Evolutionary conservation across 768 basidiomycete species (phyloP).

Genomic region (Mycena galericulata): DNA sequence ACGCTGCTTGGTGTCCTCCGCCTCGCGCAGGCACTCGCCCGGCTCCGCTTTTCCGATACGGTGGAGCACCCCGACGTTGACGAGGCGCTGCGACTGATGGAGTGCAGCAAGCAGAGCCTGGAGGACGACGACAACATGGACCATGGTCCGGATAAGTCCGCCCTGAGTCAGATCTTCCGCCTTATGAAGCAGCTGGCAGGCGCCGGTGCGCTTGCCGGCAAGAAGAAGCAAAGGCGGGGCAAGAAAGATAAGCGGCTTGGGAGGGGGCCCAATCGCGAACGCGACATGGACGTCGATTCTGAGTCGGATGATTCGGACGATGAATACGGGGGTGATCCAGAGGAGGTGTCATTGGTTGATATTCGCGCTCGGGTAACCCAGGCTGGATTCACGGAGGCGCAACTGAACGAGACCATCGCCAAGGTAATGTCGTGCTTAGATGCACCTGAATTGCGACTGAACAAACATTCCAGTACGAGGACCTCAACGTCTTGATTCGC

Average conservation of each 20-base stretch:
- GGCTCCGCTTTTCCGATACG: slow-evolving; percentile 84
- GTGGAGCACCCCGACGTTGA: slow-evolving; percentile 93
- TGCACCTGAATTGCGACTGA: background rate
- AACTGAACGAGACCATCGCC: slow-evolving; percentile 86
- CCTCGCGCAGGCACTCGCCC: slow-evolving; percentile 93
- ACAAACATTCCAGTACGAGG: slow-evolving; percentile 77
- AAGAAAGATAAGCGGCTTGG: slow-evolving; percentile 68
- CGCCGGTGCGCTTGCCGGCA: slow-evolving; percentile 44
- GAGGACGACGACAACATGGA: slow-evolving; percentile 82
- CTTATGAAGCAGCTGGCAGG: slow-evolving; percentile 90
- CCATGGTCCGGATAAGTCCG: slow-evolving; percentile 79
- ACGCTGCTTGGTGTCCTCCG: slow-evolving; percentile 95
- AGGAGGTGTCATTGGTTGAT: slow-evolving; percentile 86
- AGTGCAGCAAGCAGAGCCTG: slow-evolving; percentile 93
- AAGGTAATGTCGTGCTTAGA: slow-evolving; percentile 62
- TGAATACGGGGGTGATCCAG: slow-evolving; percentile 62
- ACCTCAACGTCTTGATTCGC: slow-evolving; percentile 81
- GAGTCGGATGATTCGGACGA: slow-evolving; percentile 73
- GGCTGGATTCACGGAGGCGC: slow-evolving; percentile 91
- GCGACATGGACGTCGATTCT: slow-evolving; percentile 77
- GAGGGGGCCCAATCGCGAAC: slow-evolving; percentile 76
- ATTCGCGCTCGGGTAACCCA: slow-evolving; percentile 87
- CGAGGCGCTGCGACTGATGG: slow-evolving; percentile 97
- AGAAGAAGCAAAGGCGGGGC: slow-evolving; percentile 42
- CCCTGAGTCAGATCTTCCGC: slow-evolving; percentile 87